Evolutionary conservation across 2,329 filamentous ascomycete genomes (phyloP).

Genomic region (Proliferodiscus dingleyae): DNA sequence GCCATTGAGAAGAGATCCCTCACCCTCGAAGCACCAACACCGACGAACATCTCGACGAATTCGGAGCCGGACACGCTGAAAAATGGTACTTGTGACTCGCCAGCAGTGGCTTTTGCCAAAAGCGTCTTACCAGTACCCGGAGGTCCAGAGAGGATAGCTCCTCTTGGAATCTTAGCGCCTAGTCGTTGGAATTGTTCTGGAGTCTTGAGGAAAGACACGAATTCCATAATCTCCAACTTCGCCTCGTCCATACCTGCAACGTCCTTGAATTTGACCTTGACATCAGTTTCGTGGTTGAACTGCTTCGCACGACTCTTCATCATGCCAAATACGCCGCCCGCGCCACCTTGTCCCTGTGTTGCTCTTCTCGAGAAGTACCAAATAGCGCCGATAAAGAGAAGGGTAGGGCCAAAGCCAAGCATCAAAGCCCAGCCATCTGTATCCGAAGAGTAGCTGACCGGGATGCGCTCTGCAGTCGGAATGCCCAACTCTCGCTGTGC

Average conservation of each 20-base stretch:
- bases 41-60: slow-evolving; percentile 99
- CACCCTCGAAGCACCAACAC: slow-evolving; percentile 93
- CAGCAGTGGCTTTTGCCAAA: slow-evolving; percentile 93
- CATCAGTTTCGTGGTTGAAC: slow-evolving; percentile 93
- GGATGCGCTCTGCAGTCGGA: slow-evolving; percentile 81
- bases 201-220: slow-evolving; percentile 93
- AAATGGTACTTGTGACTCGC: slow-evolving; percentile 95
- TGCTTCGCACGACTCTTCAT: slow-evolving; percentile 93
- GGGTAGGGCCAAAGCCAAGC: slow-evolving; percentile 75
- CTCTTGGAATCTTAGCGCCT: slow-evolving; percentile 94
- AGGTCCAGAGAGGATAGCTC: slow-evolving; percentile 93
- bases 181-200: slow-evolving; percentile 89
- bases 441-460: slow-evolving; percentile 80
- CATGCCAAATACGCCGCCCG: slow-evolving; percentile 87
- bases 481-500: slow-evolving; percentile 86
- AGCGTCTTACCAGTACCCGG: slow-evolving; percentile 98
- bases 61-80: slow-evolving; percentile 98
- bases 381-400: slow-evolving; percentile 79
- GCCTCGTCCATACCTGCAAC: slow-evolving; percentile 98
- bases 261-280: slow-evolving; percentile 96
- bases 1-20: slow-evolving; percentile 92
- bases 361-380: slow-evolving; percentile 76
- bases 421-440: slow-evolving; percentile 67
- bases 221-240: slow-evolving; percentile 98
- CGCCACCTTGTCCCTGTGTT: slow-evolving; percentile 58